Evolutionary conservation across 2,329 filamentous ascomycete genomes (phyloP), one percentile per base, ranked within the genome.

Genomic region (Pestalotiopsis sp.): DNA sequence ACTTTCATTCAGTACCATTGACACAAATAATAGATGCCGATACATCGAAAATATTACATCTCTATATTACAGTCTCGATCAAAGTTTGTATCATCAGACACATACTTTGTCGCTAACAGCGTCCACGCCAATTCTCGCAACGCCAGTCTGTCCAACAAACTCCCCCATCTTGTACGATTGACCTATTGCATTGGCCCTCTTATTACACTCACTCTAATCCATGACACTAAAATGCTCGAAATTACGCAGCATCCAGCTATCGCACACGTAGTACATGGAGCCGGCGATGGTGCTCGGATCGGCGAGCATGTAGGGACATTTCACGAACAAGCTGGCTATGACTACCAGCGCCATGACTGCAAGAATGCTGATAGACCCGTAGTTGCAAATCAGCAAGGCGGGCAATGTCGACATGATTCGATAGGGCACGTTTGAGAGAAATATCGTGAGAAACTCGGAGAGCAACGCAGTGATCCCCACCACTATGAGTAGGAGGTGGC

Each of bases 361-460:
- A 31, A 83, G 71, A 17, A 81, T 78, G 2, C 72, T 73, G 11
- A 80, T 75, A 23, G 76, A 71, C 25, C 78, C 57, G 73, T 77
- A 80, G 14, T 75, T 76, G 69, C 79, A 80, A 23, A 80, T 72
- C 4, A 70, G 66, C 45, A 76, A 76, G 1, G 79, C 75, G 2
- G 76, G 66, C 39, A 72, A 79, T 5, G 79, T 80, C 69, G 80
- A 78, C 23, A 77, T 79, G 12, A 79, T 72, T 1, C 76, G 78
- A 71, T 76, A 82, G 0, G 79, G 80, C 13, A 83, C 75, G 67
- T 81, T 81, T 71, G 77, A 74, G 0, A 83, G 76, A 45, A 80
- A 76, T 31, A 83, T 74, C 2, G 80, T 78, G 20, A 82, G 76
- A 65, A 80, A 74, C 70, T 82, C 80, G 17, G 79, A 74, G 5